Evolutionary conservation across 2,329 filamentous ascomycete species (phyloP), one percentile per base, ranked within the genome.

Genomic region (Colletotrichum trifolii): DNA sequence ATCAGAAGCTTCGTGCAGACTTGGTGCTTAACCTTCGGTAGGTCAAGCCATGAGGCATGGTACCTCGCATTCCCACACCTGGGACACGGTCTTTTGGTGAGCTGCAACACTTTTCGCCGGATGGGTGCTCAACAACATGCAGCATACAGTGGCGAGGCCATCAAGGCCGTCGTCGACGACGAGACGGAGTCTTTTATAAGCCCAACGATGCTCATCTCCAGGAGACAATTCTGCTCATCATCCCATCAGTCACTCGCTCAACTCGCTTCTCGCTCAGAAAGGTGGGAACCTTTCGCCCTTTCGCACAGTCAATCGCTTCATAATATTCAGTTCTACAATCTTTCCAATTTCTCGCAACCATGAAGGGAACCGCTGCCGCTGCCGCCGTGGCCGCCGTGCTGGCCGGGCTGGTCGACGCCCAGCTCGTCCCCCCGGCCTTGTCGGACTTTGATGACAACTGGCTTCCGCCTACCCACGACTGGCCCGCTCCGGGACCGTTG

Each of bases 161-260:
- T 49, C n/a, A 42, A 39, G 49, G 50, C 25, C 25, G 17, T n/a
- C n/a, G 43, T 2, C 17, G 43, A 4, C n/a, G 3, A 46, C 25
- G 6, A 11, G 17, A 46, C 5, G 11, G 17, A 46, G 17, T 17
- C 17, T n/a, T 61, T 61, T 43, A 60, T 43, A 48, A 34, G n/a
- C 42, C 42, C 13, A 6, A 38, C 3, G 39, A 39, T 39, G 33
- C 33, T 35, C n/a, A 49, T 8, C 15, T 17, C n/a, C 15, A 25
- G 4, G 4, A 25, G 25, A 25, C 25, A 25, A 46, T 35, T 42
- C 40, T 58, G 48, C 61, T 47, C 54, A 60, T 65, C 55, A 45
- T 54, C 47, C 53, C 56, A 54, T 45, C 64, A 54, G 55, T 66
- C 65, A 47, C 55, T 67, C 58, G 53, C 57, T 64, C 54, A 64